Percentiles rank a stretch among this genome's conserved stretches.
phyloP scores from a whole-genome alignment of 2,329 filamentous ascomycete genomes.

The Sporothrix dimorphospora region DNA sequence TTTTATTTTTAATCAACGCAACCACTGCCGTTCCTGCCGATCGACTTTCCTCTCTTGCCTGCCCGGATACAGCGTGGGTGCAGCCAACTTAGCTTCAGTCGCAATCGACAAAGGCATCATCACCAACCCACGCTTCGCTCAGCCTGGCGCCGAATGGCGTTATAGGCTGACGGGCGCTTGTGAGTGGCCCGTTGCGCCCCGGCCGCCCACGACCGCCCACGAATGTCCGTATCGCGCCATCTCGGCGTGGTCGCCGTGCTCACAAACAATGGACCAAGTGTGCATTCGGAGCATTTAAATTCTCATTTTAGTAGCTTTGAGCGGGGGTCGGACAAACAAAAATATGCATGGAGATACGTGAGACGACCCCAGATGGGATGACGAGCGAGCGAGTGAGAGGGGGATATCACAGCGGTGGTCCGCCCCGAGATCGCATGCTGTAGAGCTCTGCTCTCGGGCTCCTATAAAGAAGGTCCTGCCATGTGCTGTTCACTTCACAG shows the following conservation, averaged over 20 bases:
- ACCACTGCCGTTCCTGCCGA: neutral
- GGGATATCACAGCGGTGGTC: neutral
- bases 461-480: neutral
- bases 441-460: neutral
- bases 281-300: neutral
- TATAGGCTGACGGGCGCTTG: conserved; percentile 4
- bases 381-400: neutral
- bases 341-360: neutral
- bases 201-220: neutral
- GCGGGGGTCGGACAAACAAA: neutral
- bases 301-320: neutral
- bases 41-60: neutral
- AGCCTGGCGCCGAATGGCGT: conserved; percentile 17
- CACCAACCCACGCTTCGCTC: neutral
- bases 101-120: neutral
- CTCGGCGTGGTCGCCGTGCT: conserved; percentile 15
- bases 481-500: too few relatives aligned
- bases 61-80: neutral
- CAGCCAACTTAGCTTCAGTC: neutral
- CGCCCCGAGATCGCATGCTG: conserved; percentile 3
- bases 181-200: neutral
- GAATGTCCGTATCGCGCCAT: neutral
- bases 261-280: neutral
- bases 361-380: conserved; percentile 4
- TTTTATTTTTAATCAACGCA: neutral